phyloP scores from a whole-genome alignment of 176 grass and related monocot genomes.

The Eragrostis nindensis region DNA sequence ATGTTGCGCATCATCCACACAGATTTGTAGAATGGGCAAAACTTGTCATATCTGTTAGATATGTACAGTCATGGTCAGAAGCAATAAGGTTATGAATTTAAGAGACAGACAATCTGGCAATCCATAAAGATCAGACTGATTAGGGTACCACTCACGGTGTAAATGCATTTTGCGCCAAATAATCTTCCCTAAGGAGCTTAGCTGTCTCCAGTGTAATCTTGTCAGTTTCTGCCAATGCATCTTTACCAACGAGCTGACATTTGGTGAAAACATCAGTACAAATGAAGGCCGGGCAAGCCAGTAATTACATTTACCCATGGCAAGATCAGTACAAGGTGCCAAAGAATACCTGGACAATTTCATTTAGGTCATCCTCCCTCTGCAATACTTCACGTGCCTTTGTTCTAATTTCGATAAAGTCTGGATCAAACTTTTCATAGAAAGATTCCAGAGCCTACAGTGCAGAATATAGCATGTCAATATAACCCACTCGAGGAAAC shows the following conservation, averaged over 20 bases:
- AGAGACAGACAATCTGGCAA: background rate
- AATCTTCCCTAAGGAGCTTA: conserved; percentile 83
- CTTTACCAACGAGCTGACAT: conserved; percentile 68
- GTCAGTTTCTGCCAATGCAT: conserved; percentile 80
- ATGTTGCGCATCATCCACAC: conserved; percentile 98
- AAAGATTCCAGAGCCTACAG: conserved; percentile 77
- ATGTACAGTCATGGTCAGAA: background rate
- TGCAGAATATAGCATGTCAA: conserved; percentile 6
- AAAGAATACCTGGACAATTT: conserved; percentile 85
- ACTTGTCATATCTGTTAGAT: conserved; percentile 78
- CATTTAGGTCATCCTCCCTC: conserved; percentile 89
- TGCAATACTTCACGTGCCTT: conserved; percentile 91
- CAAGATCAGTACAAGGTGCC: conserved; percentile 18
- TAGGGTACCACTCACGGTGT: conserved; percentile 59
- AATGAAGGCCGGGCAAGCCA: background rate
- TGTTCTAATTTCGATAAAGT: conserved; percentile 92
- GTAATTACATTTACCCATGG: background rate
- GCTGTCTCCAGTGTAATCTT: conserved; percentile 82
- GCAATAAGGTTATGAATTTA: conserved; percentile 4
- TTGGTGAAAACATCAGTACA: conserved; percentile 34
- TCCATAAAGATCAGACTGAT: background rate
- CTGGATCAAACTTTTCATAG: conserved; percentile 67
- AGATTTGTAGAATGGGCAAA: conserved; percentile 91
- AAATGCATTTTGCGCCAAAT: conserved; percentile 81
- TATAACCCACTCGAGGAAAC: background rate